Percentiles rank a stretch among this genome's conserved stretches.
These are phyloP conservation scores for Saccharomycopsis sp. DNA, from an alignment of 805 yeast genomes.

Conservation along the genomic window DNA sequence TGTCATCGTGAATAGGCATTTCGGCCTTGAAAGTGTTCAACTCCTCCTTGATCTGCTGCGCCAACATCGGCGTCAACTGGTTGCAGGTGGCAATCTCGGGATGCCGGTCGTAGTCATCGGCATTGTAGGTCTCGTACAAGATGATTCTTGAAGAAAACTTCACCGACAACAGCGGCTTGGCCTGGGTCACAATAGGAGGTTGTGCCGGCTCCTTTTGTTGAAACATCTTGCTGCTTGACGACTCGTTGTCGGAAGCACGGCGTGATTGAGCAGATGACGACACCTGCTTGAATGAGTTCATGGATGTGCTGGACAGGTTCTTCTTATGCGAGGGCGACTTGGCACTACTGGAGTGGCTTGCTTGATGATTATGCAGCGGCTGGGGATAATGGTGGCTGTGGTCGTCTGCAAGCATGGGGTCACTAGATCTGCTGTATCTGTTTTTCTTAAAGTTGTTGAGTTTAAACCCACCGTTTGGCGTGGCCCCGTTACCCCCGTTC, in stretches of 20 bases:
- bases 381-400: background rate
- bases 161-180: slow-evolving; percentile 28
- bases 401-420: background rate
- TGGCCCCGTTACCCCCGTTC: background rate
- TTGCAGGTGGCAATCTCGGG: slow-evolving; percentile 93
- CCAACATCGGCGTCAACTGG: slow-evolving; percentile 76
- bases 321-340: too few relatives aligned
- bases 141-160: slow-evolving; percentile 74
- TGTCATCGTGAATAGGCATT: slow-evolving; percentile 77
- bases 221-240: background rate
- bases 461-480: background rate
- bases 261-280: background rate
- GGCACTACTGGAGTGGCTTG: too few relatives aligned
- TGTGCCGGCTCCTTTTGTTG: background rate
- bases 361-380: too few relatives aligned
- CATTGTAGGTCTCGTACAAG: slow-evolving; percentile 75
- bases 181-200: background rate
- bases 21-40: slow-evolving; percentile 66
- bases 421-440: background rate
- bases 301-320: too few relatives aligned
- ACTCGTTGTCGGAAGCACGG: too few relatives aligned
- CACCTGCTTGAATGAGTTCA: too few relatives aligned
- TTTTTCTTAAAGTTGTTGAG: slow-evolving; percentile 6
- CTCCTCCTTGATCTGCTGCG: slow-evolving; percentile 80
- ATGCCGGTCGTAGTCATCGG: slow-evolving; percentile 81